These are phyloP conservation scores for Staphylotrichum tortipilum DNA, from an alignment of 495 filamentous ascomycete species.

Conservation along the genomic window DNA sequence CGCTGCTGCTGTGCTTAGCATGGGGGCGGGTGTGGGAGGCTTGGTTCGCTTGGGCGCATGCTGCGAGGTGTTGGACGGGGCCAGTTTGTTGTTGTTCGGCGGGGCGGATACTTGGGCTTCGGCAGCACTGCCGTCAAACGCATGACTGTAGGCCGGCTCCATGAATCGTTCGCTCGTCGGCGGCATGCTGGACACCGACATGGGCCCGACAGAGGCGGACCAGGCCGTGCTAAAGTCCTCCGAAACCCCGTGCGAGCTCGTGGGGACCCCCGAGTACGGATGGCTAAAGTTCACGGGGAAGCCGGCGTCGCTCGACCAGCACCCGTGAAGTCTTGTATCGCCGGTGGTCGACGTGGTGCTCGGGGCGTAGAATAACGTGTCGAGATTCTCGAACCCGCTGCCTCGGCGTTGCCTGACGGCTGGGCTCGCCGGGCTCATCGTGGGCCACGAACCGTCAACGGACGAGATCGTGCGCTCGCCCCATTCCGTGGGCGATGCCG, in stretches of 20 bases:
- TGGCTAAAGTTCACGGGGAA: background rate
- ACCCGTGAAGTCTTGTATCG: background rate
- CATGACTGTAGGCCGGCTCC: background rate
- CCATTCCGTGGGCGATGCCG: background rate
- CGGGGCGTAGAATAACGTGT: background rate
- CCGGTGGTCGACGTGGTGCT: background rate
- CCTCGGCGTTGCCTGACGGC: background rate
- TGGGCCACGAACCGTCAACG: background rate
- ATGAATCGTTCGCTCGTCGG: too few relatives aligned
- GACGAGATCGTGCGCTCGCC: background rate
- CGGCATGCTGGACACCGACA: too few relatives aligned
- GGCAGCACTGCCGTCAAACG: too few relatives aligned
- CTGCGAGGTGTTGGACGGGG: background rate
- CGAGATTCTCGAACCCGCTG: background rate
- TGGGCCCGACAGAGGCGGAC: background rate
- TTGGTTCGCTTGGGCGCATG: background rate
- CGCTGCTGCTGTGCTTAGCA: background rate
- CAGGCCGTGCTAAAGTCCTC: background rate
- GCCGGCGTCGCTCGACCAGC: background rate
- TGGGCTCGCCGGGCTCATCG: constrained; percentile 2
- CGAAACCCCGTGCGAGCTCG: background rate
- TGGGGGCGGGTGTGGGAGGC: background rate
- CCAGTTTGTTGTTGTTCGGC: background rate
- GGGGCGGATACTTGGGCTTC: too few relatives aligned
- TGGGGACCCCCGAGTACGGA: background rate